Evolutionary conservation across 305 asterid species (phyloP), one percentile per base, ranked within the genome.

Genomic region (Fraxinus sp.): DNA sequence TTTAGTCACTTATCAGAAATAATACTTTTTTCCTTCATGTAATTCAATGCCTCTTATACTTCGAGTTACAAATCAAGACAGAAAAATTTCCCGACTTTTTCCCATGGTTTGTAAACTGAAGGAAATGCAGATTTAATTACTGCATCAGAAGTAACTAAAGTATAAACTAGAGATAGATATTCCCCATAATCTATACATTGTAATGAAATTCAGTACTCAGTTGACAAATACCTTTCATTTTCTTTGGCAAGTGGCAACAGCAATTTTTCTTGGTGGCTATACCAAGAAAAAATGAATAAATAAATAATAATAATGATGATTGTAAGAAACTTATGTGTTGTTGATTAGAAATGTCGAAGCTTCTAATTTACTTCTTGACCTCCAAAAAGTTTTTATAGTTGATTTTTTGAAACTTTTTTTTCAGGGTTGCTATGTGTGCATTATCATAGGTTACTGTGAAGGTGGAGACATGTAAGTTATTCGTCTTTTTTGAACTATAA

Each of bases 361-460:
- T 62, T 46, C 62, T 75, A 66, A 13, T 24, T 62, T 22, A 74
- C 16, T 71, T 39, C 36, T 75, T 70, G 66, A 10, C 62, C 73
- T 77, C 41, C 55, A 81, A 43, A 49, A 78, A 68, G 52, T 79
- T 59, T 62, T 77, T 18, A 76, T 71, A 80, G 83, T 80, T 66
- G 55, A 84, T n/a, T 81, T 77, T 24, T 79, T 81, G 62, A 76
- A 75, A 71, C 80, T 82, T 55, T 55, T 85, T 16, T 71, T 87
- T 83, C 98, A 94, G 98, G 98, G 98, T 81, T 94, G 98, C 91
- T 95, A 95, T 77, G 98, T 95, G 78, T 95, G 98, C 94, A 95
- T 93, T 84, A 81, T 90, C 82, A 92, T 93, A 49, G 98, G 98
- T 81, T 95, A 92, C 89, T 95, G 98, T 87, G 98, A 95, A 92